Evolutionary conservation across 306 rosid genomes (phyloP).

Genomic region (Aeschynomene evenia): DNA sequence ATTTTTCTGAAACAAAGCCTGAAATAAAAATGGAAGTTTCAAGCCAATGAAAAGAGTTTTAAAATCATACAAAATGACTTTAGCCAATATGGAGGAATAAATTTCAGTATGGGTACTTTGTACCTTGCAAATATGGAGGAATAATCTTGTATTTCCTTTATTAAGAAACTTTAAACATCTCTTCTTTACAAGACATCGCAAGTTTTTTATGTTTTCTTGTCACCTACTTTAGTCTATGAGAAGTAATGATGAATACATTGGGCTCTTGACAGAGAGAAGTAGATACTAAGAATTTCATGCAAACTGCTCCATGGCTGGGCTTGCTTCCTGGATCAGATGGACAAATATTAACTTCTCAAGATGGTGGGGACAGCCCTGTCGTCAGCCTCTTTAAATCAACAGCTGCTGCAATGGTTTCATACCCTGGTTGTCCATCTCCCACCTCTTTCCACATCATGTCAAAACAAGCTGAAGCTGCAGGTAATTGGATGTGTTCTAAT

Average conservation of each 20-base stretch:
- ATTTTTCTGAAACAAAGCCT: neutral
- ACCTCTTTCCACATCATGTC: constrained; percentile 76
- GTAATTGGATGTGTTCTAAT: constrained; percentile 40
- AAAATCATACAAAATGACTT: neutral
- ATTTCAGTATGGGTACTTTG: too few relatives aligned
- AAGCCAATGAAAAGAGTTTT: constrained; percentile 3
- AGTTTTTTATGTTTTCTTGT: constrained; percentile 24
- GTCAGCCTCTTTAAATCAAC: constrained; percentile 85
- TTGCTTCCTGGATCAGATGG: constrained; percentile 91
- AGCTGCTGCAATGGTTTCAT: constrained; percentile 70
- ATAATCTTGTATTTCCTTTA: neutral
- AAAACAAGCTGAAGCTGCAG: constrained; percentile 99
- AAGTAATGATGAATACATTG: neutral
- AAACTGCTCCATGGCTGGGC: constrained; percentile 98
- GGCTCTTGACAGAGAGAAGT: constrained; percentile 71
- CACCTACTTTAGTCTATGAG: constrained; percentile 12
- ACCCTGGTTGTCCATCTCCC: constrained; percentile 66
- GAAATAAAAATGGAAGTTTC: neutral
- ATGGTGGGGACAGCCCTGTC: constrained; percentile 90
- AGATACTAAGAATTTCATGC: constrained; percentile 88
- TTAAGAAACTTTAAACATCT: neutral
- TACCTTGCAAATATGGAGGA: too few relatives aligned
- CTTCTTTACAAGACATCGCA: neutral
- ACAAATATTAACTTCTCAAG: constrained; percentile 77
- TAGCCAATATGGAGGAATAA: too few relatives aligned